Evolutionary conservation across 2,329 filamentous ascomycete species (phyloP).

Genomic region (Endoconidiophora laricicola): DNA sequence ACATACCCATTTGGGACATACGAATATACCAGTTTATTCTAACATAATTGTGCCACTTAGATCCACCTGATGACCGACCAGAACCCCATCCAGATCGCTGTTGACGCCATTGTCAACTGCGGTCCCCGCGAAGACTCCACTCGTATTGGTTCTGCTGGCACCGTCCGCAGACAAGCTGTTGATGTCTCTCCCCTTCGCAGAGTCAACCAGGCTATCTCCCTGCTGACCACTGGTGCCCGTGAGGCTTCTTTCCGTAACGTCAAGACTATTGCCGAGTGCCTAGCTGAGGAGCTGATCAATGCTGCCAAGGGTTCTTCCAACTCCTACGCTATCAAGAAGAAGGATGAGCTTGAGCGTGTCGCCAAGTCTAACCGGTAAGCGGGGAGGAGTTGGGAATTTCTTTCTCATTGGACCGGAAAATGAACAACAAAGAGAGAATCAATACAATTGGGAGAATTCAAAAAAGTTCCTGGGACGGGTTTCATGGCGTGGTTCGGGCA

Average conservation of each 20-base stretch:
- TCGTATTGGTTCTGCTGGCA: slow-evolving; percentile 98
- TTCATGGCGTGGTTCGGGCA: slow-evolving; percentile 29
- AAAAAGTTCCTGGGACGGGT: slow-evolving; percentile 18
- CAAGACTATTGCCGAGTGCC: slow-evolving; percentile 98
- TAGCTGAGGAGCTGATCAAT: slow-evolving; percentile 99
- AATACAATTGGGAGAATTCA: slow-evolving; percentile 14
- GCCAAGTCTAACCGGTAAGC: slow-evolving; percentile 99
- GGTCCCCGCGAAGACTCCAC: slow-evolving; percentile 99
- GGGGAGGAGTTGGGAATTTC: slow-evolving; percentile 17
- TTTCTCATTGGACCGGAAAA: slow-evolving; percentile 21
- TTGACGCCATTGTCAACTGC: slow-evolving; percentile 99
- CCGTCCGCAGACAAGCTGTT: slow-evolving; percentile 98
- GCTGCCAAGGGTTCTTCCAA: slow-evolving; percentile 99
- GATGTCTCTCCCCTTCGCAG: slow-evolving; percentile 98
- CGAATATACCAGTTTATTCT: background rate
- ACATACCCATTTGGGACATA: too few species aligned
- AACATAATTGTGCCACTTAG: slow-evolving; percentile 28
- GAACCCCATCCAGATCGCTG: slow-evolving; percentile 99
- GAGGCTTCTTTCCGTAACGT: slow-evolving; percentile 99
- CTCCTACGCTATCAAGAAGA: slow-evolving; percentile 99
- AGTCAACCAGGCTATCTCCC: slow-evolving; percentile 98
- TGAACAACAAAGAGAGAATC: slow-evolving; percentile 14
- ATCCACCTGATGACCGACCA: slow-evolving; percentile 99
- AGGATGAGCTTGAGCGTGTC: slow-evolving; percentile 99
- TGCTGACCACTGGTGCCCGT: slow-evolving; percentile 96